These are phyloP conservation scores for Nemania sp. DNA, from an alignment of 2,329 filamentous ascomycete genomes.

Conservation along the genomic window DNA sequence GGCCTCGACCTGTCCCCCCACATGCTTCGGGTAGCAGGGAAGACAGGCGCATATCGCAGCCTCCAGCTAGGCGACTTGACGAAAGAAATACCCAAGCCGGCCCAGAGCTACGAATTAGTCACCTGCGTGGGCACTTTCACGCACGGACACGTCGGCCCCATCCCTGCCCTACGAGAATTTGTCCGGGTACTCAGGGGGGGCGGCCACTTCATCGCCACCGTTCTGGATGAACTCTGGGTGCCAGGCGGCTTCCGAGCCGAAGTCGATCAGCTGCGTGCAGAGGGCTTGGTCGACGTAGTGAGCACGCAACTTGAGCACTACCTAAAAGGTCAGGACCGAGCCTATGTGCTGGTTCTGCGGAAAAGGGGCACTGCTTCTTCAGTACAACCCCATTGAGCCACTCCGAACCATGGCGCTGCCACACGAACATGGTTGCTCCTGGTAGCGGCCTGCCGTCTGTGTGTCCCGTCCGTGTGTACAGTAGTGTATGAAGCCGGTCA, in stretches of 20 bases:
- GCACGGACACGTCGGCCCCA: conserved; percentile 56
- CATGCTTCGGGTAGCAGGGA: conserved; percentile 57
- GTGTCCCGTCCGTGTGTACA: too few species aligned
- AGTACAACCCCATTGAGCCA: too few species aligned
- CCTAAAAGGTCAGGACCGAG: conserved; percentile 8
- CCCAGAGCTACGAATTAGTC: conserved; percentile 53
- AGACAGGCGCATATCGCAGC: conserved; percentile 50
- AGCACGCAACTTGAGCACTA: conserved; percentile 11
- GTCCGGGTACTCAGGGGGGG: conserved; percentile 50
- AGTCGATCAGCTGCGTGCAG: conserved; percentile 42
- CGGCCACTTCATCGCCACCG: conserved; percentile 55
- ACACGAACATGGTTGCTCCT: too few species aligned
- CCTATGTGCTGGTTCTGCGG: conserved; percentile 10
- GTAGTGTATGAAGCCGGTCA: too few species aligned
- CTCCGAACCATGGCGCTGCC: too few species aligned
- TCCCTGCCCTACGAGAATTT: conserved; percentile 51
- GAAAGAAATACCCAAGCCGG: conserved; percentile 43
- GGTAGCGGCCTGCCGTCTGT: too few species aligned
- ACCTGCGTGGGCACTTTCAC: conserved; percentile 60
- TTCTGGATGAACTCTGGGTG: conserved; percentile 54
- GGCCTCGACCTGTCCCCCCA: conserved; percentile 56
- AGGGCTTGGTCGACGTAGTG: conserved; percentile 23
- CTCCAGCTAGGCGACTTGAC: conserved; percentile 52
- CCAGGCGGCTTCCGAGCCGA: conserved; percentile 51
- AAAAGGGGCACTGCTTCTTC: neutral